Evolutionary conservation across 2,329 filamentous ascomycete species (phyloP), one percentile per base, ranked within the genome.

Genomic region (Stagonosporopsis rhizophila): DNA sequence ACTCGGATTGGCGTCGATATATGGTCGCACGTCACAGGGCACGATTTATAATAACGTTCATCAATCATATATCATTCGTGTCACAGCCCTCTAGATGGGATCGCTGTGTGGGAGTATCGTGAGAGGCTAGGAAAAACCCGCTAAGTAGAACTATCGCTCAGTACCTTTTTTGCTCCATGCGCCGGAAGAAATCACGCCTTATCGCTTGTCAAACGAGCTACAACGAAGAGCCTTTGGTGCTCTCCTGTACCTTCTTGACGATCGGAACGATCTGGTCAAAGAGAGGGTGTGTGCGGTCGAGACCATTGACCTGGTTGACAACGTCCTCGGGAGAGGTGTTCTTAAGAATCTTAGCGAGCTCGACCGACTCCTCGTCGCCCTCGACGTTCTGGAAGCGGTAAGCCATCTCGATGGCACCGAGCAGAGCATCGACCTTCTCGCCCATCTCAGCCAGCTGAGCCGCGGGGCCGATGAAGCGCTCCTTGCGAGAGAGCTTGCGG

Each of bases 331-430:
- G 82, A 2, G 82, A 82, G 71, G 89, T 85, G 61, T 88, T 83
- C 59, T 89, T 87, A 81, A 99, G 89, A 73, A 96, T 92, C 81
- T 90, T 87, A 70, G 91, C 91, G 11, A 99, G 84, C 78, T 96
- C 88, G 64, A 80, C 82, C 62, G 90, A 96, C 85, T 98, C 95
- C 0, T 96, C 91, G 62, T 99, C 95, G 12, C 88, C 92, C 67
- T 93, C 86, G 52, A 97, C 90, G 69, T 96, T 91, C 81, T 97
- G 93, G 88, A 98, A 99, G 61, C 90, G 91, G 76, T 99, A 89
- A 6, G 91, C 89, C 87, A 94, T 92, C 82, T 98, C 94, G 41
- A 95, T 86, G 19, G 91, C 90, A 56, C 89, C 89, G 49, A 98
- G 82, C 27, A 99, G 84, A 49, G 85, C 87, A 55, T 87, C 83